Conservation (phyloP, 108 stramenopile species). For the Schizochytrium sp. region DNA sequence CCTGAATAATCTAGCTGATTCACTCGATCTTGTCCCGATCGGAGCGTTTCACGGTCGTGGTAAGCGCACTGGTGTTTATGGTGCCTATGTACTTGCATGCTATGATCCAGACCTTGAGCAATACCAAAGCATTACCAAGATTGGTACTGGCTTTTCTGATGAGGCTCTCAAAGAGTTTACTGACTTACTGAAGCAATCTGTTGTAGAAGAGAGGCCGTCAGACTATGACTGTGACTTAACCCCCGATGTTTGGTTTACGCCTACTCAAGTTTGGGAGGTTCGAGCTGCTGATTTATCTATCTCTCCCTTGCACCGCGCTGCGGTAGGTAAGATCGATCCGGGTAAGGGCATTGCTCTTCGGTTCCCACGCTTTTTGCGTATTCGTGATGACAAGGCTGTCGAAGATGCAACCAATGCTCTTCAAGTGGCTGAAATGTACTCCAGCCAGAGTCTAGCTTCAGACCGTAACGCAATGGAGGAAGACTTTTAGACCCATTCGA, state of each 20-base stretch:
- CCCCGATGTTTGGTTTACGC: slow-evolving; percentile 97
- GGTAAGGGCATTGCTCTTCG: slow-evolving; percentile 96
- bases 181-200: slow-evolving; percentile 82
- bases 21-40: slow-evolving; percentile 97
- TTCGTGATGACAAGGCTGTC: slow-evolving; percentile 96
- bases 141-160: slow-evolving; percentile 99
- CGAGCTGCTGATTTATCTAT: slow-evolving; percentile 97
- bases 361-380: slow-evolving; percentile 96
- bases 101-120: slow-evolving; percentile 95
- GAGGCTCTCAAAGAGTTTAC: slow-evolving; percentile 86
- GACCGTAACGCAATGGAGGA: slow-evolving; percentile 1
- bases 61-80: slow-evolving; percentile 93
- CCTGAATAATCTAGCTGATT: slow-evolving; percentile 96
- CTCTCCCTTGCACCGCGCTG: slow-evolving; percentile 89
- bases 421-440: slow-evolving; percentile 95
- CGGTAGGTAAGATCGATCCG: slow-evolving; percentile 84
- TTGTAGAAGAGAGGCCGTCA: slow-evolving; percentile 81
- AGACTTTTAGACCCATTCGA: slow-evolving; percentile 16
- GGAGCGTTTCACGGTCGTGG: slow-evolving; percentile 96
- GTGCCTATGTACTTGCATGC: slow-evolving; percentile 97
- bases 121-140: slow-evolving; percentile 98
- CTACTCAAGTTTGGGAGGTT: slow-evolving; percentile 97
- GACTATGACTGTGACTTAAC: slow-evolving; percentile 84
- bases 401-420: slow-evolving; percentile 94
- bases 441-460: slow-evolving; percentile 76